Conservation (phyloP, 225 moss, liverwort and hornwort species). For the Ulota crispa region DNA sequence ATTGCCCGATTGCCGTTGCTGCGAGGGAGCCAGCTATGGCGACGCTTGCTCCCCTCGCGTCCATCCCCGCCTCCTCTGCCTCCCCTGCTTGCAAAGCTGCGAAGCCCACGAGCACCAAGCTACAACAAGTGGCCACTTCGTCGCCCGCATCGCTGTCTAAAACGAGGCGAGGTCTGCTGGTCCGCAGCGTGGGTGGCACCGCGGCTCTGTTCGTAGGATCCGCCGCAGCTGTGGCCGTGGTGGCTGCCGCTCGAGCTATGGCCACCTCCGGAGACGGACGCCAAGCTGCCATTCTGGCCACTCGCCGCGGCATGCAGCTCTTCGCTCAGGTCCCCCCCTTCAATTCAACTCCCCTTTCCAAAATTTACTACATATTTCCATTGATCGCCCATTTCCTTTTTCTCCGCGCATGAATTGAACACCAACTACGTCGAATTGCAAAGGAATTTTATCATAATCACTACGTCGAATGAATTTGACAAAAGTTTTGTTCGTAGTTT, state of each 20-base stretch:
- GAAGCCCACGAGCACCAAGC: not conserved
- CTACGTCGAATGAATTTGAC: not conserved
- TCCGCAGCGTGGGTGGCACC: conserved; percentile 32
- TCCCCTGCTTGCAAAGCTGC: not conserved
- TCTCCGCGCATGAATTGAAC: not conserved
- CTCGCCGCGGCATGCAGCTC: conserved; percentile 75
- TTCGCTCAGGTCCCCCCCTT: conserved; percentile 58
- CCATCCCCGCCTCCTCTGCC: conserved; percentile 2
- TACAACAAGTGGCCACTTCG: not conserved
- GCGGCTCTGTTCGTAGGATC: conserved; percentile 40
- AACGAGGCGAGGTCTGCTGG: conserved; percentile 31
- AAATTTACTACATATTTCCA: not conserved
- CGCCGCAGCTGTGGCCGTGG: conserved; percentile 43
- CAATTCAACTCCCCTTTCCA: not conserved
- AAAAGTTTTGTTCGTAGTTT: not conserved
- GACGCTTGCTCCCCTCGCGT: conserved; percentile 4
- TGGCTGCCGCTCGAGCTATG: conserved; percentile 52
- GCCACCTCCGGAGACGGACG: conserved; percentile 38
- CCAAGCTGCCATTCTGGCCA: conserved; percentile 58
- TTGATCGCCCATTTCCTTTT: not conserved
- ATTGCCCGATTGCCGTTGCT: too few species aligned
- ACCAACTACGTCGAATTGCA: not conserved
- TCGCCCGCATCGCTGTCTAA: not conserved
- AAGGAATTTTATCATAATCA: not conserved
- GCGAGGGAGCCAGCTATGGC: conserved; percentile 25